Evolutionary conservation across 2,329 filamentous ascomycete genomes (phyloP).

Genomic region (Fusarium sp.): DNA sequence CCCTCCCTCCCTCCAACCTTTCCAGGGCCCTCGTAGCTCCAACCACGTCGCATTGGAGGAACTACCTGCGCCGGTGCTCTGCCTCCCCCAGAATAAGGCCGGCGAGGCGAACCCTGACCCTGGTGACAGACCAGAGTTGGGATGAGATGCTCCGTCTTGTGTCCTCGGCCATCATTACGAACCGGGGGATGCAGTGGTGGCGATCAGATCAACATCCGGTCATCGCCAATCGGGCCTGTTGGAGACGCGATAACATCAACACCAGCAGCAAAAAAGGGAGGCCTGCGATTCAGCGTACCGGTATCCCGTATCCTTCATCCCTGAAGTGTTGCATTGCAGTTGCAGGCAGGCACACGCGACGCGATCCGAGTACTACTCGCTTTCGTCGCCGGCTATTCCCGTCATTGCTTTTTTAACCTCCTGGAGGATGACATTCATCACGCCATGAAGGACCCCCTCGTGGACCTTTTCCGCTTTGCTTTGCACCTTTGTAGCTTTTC

Average conservation of each 20-base stretch:
- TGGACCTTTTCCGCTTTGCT: neutral
- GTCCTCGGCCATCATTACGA: neutral
- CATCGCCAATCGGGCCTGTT: constrained; percentile 32
- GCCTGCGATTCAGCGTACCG: neutral
- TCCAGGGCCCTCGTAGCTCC: constrained; percentile 8
- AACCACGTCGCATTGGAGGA: constrained; percentile 29
- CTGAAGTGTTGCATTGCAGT: neutral
- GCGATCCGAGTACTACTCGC: neutral
- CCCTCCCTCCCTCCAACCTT: neutral
- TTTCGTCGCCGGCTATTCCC: neutral
- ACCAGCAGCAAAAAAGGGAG: neutral
- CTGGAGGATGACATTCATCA: neutral
- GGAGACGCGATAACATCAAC: neutral
- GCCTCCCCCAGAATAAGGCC: constrained; percentile 2
- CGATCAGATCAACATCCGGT: constrained; percentile 24
- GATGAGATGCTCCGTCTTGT: neutral
- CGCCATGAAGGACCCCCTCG: neutral
- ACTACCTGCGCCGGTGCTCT: neutral
- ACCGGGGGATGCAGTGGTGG: neutral
- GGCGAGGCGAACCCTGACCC: constrained; percentile 10
- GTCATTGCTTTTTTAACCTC: constrained; percentile 4
- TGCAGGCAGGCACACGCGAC: neutral
- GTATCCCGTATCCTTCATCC: neutral
- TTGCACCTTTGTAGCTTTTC: neutral
- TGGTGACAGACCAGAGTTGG: constrained; percentile 1